Evolutionary conservation across 805 yeast genomes (phyloP), one percentile per base, ranked within the genome.

Genomic region (Metschnikowia drakensbergensis): DNA sequence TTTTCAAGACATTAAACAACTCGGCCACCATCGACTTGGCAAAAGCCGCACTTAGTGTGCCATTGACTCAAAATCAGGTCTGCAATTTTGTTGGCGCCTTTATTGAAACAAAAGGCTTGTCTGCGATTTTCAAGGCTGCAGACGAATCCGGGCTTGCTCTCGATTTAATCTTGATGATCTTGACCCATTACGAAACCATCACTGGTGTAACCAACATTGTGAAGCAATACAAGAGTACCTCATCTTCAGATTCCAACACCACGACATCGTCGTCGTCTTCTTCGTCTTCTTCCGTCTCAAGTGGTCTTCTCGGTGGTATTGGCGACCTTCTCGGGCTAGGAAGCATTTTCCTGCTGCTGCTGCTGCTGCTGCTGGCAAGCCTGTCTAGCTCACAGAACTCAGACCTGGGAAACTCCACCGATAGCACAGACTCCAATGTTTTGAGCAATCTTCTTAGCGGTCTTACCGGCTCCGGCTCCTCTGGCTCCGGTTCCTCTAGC

Each of bases 81-180:
- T 60, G 57, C 23, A 49, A 54, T 29, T 64, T 60, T 29, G 56
- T 60, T 46, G 65, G 55, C 32, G 58, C 51, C 8, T 61, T 63
- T 41, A 47, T 65, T 30, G 51, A 60, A 37, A 37, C 54, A 8
- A 57, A 54, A 34, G 59, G 63, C 45, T 58, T 64, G 42, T 47
- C 57, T 2, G 54, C 53, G 41, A 48, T 65, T 26, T 54, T 65
- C 37, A 34, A 32, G 25, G 57, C 64, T 4, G 63, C 62, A 25
- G 67, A 63, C 39, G 49, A 59, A 30, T 63, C 67, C 7, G 60
- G 60, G 6, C 57, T 64, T 39, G 62, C 61, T 3, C 57, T 62
- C 39, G 68, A 65, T 45, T 54, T 65, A 41, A 56, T 62, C 29
- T 47, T 57, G 49, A 32, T 54, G 48, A 32, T 59, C 27, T 55